These are phyloP conservation scores for Lichtheimia ornata DNA, from an alignment of 371 early-diverging fungal genomes.

Conservation along the genomic window DNA sequence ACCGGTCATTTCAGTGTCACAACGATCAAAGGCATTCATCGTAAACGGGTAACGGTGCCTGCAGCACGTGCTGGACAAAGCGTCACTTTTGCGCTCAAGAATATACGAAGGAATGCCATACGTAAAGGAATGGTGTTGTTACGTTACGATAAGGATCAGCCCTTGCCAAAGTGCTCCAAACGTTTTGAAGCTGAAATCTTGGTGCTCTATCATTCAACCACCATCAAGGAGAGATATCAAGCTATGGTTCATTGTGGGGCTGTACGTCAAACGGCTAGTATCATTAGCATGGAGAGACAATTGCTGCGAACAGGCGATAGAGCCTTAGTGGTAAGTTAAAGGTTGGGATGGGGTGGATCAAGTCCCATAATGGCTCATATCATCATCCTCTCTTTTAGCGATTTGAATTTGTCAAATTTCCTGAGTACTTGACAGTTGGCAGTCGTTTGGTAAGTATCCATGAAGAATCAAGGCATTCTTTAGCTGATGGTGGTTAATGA, in stretches of 20 bases:
- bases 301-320: slow-evolving; percentile 89
- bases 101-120: slow-evolving; percentile 73
- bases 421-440: slow-evolving; percentile 82
- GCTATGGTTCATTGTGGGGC: slow-evolving; percentile 94
- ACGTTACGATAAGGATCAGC: slow-evolving; percentile 53
- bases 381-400: slow-evolving; percentile 31
- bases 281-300: slow-evolving; percentile 69
- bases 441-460: slow-evolving; percentile 61
- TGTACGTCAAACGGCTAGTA: slow-evolving; percentile 88
- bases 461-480: background rate
- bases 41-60: slow-evolving; percentile 82
- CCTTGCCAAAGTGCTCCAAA: slow-evolving; percentile 65
- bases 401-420: slow-evolving; percentile 81
- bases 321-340: slow-evolving; percentile 64
- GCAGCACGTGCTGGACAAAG: slow-evolving; percentile 82
- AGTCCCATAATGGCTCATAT: slow-evolving; percentile 15
- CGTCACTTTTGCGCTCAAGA: slow-evolving; percentile 85
- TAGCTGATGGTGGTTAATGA: background rate
- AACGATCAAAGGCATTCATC: slow-evolving; percentile 84
- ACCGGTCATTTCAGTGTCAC: slow-evolving; percentile 78
- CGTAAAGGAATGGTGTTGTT: slow-evolving; percentile 92
- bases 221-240: slow-evolving; percentile 87
- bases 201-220: slow-evolving; percentile 89
- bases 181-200: slow-evolving; percentile 91
- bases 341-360: background rate